Evolutionary conservation across 106 monocot species (phyloP), one percentile per base, ranked within the genome.

Genomic region (Iris macrosiphon): DNA sequence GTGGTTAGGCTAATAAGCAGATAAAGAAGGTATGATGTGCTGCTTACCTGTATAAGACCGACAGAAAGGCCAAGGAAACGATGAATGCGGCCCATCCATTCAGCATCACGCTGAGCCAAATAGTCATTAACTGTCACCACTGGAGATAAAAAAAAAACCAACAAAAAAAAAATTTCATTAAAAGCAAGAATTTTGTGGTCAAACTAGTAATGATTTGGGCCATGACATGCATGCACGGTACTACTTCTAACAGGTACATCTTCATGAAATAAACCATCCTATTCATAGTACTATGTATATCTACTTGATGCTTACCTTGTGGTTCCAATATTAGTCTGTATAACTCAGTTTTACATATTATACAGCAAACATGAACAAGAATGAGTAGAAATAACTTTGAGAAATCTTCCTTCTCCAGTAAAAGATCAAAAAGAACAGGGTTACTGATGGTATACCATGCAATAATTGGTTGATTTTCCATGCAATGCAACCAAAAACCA

Each of bases 41-140:
- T 28, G 30, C 16, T 16, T 67, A 87, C 98, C 83, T 98, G 98
- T 72, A 98, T 87, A 15, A 98, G 75, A 49, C 98, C 98, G 40
- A 98, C 83, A 55, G 98, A 91, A 64, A 98, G 98, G 59, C 98
- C 98, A 45, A 98, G 87, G 72, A 84, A 91, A 28, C 83, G 86
- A 91, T 98, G 98, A 72, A 98, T 68, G 52, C 86, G 78, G 16
- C 98, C 98, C 98, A 98, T 98, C 98, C 98, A 98, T 50, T 98
- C 98, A 73, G 98, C 82, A 79, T 98, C 98, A 39, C 98, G 86
- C 54, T 79, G 79, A 60, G 98, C 98, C 75, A 98, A 78, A 64
- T 98, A 98, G 78, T 98, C 98, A 71, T 98, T 98, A 49, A 98
- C 98, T 42, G 98, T 98, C 39, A 98, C 98, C 77, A 98, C 98